These are phyloP conservation scores for Musa balbisiana DNA, from an alignment of 202 grass and related monocot species.

Conservation along the genomic window DNA sequence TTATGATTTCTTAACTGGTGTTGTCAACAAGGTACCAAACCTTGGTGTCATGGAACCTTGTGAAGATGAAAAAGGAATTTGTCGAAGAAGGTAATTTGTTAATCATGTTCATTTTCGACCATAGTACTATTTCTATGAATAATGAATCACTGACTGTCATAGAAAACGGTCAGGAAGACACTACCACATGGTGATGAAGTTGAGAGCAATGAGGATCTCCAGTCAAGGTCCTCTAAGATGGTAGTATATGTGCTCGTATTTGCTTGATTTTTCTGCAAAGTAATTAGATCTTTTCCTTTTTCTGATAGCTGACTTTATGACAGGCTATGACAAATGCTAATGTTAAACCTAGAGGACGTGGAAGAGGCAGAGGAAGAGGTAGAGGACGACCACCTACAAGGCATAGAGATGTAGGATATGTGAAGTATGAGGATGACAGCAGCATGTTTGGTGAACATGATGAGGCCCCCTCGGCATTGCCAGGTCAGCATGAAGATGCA, in stretches of 20 bases:
- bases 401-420: conserved; percentile 55
- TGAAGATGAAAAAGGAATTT: conserved; percentile 78
- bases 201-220: conserved; percentile 45
- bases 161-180: conserved; percentile 50
- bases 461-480: conserved; percentile 38
- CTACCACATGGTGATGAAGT: conserved; percentile 57
- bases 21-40: conserved; percentile 93
- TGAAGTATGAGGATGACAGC: conserved; percentile 75
- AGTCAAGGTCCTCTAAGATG: conserved; percentile 59
- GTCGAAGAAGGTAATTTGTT: conserved; percentile 64
- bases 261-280: neutral
- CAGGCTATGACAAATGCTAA: conserved; percentile 62
- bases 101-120: neutral
- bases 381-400: conserved; percentile 64
- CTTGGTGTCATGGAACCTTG: conserved; percentile 68
- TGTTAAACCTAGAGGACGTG: conserved; percentile 63
- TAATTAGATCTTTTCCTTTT: neutral
- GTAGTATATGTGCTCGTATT: conserved; percentile 22
- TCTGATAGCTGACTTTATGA: conserved; percentile 9
- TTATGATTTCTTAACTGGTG: conserved; percentile 98
- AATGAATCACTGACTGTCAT: conserved; percentile 12
- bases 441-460: conserved; percentile 58
- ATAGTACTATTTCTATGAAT: neutral
- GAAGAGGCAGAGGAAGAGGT: conserved; percentile 68
- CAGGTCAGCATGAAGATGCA: conserved; percentile 35